These are phyloP conservation scores for Melaleuca alternifolia DNA, from an alignment of 345 rosid species.

Conservation along the genomic window DNA sequence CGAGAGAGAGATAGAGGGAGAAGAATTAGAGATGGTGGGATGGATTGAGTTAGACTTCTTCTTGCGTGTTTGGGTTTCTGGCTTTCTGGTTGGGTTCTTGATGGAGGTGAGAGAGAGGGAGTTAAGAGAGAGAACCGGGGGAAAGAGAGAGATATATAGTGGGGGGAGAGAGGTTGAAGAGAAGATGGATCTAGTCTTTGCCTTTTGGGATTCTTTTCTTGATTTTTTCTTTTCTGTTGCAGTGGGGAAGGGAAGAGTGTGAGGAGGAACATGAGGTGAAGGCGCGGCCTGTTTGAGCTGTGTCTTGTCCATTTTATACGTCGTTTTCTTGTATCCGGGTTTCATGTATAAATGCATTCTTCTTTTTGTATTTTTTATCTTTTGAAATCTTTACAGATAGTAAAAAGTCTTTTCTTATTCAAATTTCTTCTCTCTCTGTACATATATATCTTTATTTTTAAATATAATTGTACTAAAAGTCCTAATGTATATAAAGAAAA, in stretches of 20 bases:
- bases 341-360: background rate
- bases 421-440: no score
- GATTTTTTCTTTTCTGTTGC: background rate
- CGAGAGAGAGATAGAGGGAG: background rate
- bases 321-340: background rate
- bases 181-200: background rate
- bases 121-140: background rate
- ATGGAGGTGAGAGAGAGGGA: background rate
- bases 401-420: background rate
- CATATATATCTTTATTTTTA: no score
- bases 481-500: no score
- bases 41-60: background rate
- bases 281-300: background rate
- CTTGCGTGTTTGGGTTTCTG: background rate
- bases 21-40: background rate
- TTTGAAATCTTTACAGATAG: background rate
- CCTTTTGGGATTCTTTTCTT: background rate
- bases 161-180: background rate
- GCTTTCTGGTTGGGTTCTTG: background rate
- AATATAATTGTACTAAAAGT: no score
- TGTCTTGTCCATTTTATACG: background rate
- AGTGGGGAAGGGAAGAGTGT: background rate
- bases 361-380: accelerated
- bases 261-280: background rate
- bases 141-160: no score